phyloP scores from a whole-genome alignment of 2,329 filamentous ascomycete genomes.

The Fusarium chaquense region DNA sequence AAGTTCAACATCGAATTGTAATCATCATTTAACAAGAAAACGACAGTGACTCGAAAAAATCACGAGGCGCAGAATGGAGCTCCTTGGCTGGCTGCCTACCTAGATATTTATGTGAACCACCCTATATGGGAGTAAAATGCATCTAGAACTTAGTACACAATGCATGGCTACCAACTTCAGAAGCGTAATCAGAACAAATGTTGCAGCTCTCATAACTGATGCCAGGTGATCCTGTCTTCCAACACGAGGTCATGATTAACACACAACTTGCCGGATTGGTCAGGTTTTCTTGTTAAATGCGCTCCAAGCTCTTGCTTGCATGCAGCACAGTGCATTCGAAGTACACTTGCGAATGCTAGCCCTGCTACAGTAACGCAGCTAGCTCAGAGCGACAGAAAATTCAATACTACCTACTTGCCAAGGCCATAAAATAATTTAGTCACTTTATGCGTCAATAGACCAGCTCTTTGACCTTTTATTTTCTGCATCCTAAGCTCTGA shows the following conservation, averaged over 20 bases:
- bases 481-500: neutral
- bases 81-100: neutral
- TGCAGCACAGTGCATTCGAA: constrained; percentile 2
- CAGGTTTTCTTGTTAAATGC: neutral
- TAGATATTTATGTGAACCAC: neutral
- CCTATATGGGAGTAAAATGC: constrained; percentile 4
- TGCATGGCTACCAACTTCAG: constrained; percentile 11
- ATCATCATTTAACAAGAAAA: neutral
- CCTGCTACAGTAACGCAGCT: neutral
- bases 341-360: neutral
- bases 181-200: constrained; percentile 17
- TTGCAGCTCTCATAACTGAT: constrained; percentile 23
- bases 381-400: neutral
- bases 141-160: constrained; percentile 17
- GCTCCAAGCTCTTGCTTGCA: constrained; percentile 36
- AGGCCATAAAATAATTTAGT: neutral
- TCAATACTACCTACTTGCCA: neutral
- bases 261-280: constrained; percentile 6
- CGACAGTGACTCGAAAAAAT: neutral
- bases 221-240: constrained; percentile 20
- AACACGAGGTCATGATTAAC: constrained; percentile 12
- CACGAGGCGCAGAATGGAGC: neutral
- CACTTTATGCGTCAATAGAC: neutral
- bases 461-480: neutral
- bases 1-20: neutral